These are phyloP conservation scores for Camellia oleifera DNA, from an alignment of 179 eudicot genomes.

Conservation along the genomic window DNA sequence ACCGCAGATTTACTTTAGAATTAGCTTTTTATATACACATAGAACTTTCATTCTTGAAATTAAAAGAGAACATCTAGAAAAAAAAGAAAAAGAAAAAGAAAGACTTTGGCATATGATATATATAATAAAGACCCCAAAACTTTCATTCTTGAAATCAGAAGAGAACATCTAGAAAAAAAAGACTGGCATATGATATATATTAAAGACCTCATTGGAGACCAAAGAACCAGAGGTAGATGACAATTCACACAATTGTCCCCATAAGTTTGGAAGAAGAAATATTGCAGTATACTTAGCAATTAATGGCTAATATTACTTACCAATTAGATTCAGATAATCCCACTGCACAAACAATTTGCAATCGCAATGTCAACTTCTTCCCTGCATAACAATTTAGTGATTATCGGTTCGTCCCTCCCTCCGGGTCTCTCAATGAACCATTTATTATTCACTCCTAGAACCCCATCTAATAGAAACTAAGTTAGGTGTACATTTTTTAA, in stretches of 20 bases:
- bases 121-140: background rate
- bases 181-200: background rate
- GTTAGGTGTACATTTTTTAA: no score
- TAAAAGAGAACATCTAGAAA: background rate
- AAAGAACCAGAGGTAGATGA: background rate
- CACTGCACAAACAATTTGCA: background rate
- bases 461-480: no score
- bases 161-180: background rate
- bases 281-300: background rate
- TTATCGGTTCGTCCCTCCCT: background rate
- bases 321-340: background rate
- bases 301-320: background rate
- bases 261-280: background rate
- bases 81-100: background rate
- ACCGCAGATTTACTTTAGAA: background rate
- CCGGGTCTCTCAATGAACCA: no score
- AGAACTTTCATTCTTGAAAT: background rate
- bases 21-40: no score
- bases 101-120: background rate
- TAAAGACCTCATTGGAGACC: background rate
- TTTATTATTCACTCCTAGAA: no score
- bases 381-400: background rate
- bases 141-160: background rate
- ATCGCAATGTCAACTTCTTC: background rate
- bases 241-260: no score